phyloP scores from a whole-genome alignment of 73 alveolate species.

The Strombidium stylifer region DNA sequence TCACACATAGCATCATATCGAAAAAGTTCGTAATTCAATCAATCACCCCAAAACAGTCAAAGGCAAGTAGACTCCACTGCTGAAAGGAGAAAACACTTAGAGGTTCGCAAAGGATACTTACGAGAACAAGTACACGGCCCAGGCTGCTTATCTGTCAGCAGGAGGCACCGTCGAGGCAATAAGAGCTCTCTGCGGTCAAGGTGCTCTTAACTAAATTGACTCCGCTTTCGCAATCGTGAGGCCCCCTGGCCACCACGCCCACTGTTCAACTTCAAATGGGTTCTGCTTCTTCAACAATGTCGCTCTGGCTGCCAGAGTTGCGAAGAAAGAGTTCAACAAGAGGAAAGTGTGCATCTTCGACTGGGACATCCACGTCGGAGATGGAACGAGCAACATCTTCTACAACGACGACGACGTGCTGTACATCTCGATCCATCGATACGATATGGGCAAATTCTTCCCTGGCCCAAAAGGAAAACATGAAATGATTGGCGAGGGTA shows the following conservation, averaged over 20 bases:
- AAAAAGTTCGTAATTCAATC: conserved; percentile 24
- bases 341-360: conserved; percentile 83
- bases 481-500: conserved; percentile 77
- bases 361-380: conserved; percentile 98
- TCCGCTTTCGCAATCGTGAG: conserved; percentile 61
- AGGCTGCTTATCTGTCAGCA: conserved; percentile 50
- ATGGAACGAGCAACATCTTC: conserved; percentile 90
- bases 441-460: conserved; percentile 82
- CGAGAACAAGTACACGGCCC: conserved; percentile 54
- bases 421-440: conserved; percentile 86
- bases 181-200: conserved; percentile 26
- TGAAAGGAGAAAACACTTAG: conserved; percentile 16
- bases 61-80: too few species aligned
- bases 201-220: too few species aligned
- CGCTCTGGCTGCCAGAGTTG: conserved; percentile 87
- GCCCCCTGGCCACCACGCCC: conserved; percentile 98
- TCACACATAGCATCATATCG: conserved; percentile 26
- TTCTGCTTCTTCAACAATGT: conserved; percentile 92
- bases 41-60: conserved; percentile 34
- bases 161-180: conserved; percentile 63
- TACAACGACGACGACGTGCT: conserved; percentile 81
- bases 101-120: conserved; percentile 47
- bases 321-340: conserved; percentile 59
- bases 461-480: conserved; percentile 84
- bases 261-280: conserved; percentile 75